Evolutionary conservation across 768 basidiomycete genomes (phyloP), one percentile per base, ranked within the genome.

Genomic region (Pisolithus sp.): DNA sequence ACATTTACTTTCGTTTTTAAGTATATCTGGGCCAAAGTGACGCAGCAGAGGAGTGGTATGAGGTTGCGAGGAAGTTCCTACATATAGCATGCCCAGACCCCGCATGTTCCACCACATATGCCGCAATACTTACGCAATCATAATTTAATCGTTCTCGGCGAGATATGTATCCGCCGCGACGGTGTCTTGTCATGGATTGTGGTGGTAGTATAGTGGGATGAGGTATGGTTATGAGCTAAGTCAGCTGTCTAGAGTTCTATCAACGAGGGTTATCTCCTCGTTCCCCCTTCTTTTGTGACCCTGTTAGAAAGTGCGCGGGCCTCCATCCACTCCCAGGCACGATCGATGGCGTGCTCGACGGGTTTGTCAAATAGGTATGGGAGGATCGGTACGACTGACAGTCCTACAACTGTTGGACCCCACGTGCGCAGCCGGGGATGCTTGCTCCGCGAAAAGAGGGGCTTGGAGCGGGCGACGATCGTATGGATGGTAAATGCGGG

Each of bases 401-500:
- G 68, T 31, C 88, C 88, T 9, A 85, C 85, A 36, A 77, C 53
- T 0, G 87, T 90, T 3, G 87, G 88, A 37, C 87, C 88, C 88
- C 87, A 90, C 0, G 75, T 66, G 63, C 79, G 82, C 28, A 88
- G 55, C 39, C 78, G 76, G 8, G 75, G 74, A 60, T 78, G 86
- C 51, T 77, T 68, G 30, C 73, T 75, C 51, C 81, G 81, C 41
- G 67, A 72, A 20, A 89, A 87, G 2, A 79, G 78, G 52, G 80
- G 82, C 61, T 82, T 82, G 2, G 86, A 77, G 61, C 89, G 83
- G 26, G 77, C 79, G 43, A 92, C 89, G 5, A 85, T 79, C 2
- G 86, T 86, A 63, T 93, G 89, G 50, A 93, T 91, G 1, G 89
- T 93, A 52, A 93, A 76, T 0, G 89, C 89, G 2, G 89, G 88